Conservation (phyloP, 352 stramenopile genomes). For the Aphanomyces cochlioides region DNA sequence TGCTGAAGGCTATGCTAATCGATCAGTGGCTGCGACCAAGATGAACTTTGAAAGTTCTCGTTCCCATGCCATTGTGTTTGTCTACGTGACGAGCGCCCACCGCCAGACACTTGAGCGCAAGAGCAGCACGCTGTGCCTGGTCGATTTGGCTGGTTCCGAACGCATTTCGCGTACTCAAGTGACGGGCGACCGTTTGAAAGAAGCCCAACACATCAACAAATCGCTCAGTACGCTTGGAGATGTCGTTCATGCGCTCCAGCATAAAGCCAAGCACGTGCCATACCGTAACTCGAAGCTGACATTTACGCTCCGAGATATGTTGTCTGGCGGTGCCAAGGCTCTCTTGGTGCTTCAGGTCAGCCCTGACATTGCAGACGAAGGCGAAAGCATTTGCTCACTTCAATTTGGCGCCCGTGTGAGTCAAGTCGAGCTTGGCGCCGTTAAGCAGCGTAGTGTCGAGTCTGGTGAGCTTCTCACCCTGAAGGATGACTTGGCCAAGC, state of each 20-base stretch:
- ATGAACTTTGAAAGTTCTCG: constrained; percentile 87
- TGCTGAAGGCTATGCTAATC: constrained; percentile 70
- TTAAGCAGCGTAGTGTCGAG: constrained; percentile 70
- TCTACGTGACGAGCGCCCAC: constrained; percentile 72
- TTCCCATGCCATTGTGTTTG: constrained; percentile 77
- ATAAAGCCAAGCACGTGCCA: constrained; percentile 91
- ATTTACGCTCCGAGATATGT: constrained; percentile 89
- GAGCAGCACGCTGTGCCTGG: constrained; percentile 92
- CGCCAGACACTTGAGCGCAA: constrained; percentile 62
- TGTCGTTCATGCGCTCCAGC: constrained; percentile 92
- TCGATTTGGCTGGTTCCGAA: constrained; percentile 98
- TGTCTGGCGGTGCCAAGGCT: constrained; percentile 88
- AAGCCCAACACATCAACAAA: constrained; percentile 99
- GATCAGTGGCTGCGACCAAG: constrained; percentile 73
- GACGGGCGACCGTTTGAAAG: constrained; percentile 86
- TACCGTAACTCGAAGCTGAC: constrained; percentile 96
- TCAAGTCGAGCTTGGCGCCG: constrained; percentile 83
- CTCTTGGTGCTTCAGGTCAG: constrained; percentile 91
- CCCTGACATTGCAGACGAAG: constrained; percentile 65
- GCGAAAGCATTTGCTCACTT: constrained; percentile 88
- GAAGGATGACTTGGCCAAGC: constrained; percentile 46
- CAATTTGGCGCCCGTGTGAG: constrained; percentile 87
- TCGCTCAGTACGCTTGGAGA: constrained; percentile 95
- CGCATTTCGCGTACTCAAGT: constrained; percentile 84
- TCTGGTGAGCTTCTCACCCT: constrained; percentile 68